These are phyloP conservation scores for Sclerotinia minor DNA, from an alignment of 2,329 filamentous ascomycete genomes.

Conservation along the genomic window DNA sequence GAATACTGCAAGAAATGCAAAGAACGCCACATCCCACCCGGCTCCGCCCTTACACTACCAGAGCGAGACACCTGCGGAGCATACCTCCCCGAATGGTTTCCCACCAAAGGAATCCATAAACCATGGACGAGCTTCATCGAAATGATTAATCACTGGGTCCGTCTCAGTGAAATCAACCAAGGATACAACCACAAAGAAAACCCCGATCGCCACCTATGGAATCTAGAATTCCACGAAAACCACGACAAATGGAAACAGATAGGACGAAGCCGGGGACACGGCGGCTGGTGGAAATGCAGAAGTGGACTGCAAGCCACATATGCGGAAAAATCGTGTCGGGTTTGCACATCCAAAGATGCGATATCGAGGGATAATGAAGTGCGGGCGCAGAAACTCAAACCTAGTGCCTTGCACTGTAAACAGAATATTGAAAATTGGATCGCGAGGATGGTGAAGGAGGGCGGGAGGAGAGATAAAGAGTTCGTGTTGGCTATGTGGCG, in stretches of 20 bases:
- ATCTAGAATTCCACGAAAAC: conserved; percentile 35
- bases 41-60: conserved; percentile 31
- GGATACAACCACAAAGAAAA: conserved; percentile 23
- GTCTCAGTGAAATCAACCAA: conserved; percentile 28
- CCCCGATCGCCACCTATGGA: conserved; percentile 28
- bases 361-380: not conserved
- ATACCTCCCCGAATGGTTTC: conserved; percentile 39
- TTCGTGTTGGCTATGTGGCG: not conserved
- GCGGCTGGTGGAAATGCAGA: conserved; percentile 40
- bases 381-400: not conserved
- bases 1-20: conserved; percentile 36
- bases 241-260: conserved; percentile 32
- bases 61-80: conserved; percentile 36
- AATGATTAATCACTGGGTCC: conserved; percentile 31
- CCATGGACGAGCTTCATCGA: conserved; percentile 32
- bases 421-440: conserved; percentile 14
- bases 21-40: conserved; percentile 35
- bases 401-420: not conserved
- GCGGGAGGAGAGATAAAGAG: conserved; percentile 15
- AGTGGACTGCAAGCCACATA: conserved; percentile 26
- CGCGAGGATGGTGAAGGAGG: not conserved
- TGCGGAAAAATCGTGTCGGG: conserved; percentile 31
- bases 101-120: conserved; percentile 26
- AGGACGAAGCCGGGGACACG: conserved; percentile 24
- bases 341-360: conserved; percentile 22